A percentile compares a stretch with the other conserved stretches of the same genome.
Evolutionary conservation across 2,329 filamentous ascomycete species (phyloP).

Genomic region (Lasiodiplodia sp.): DNA sequence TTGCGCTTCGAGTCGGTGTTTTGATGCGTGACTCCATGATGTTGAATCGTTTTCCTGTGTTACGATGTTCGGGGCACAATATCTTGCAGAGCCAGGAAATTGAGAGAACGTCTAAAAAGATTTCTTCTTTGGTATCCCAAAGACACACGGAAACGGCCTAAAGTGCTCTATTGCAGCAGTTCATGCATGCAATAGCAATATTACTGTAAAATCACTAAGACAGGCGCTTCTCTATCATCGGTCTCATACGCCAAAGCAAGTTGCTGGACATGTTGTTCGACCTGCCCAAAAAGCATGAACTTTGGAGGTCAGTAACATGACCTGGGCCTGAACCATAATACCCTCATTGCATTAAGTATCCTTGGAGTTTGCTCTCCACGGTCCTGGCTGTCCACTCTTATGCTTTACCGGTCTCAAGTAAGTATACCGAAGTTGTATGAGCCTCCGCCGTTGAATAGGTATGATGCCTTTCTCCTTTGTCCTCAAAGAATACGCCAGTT

Average conservation of each 20-base stretch:
- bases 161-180: not conserved
- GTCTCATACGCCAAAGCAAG: not conserved
- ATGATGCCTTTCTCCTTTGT: not conserved
- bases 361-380: not conserved
- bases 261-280: not conserved
- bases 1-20: not conserved
- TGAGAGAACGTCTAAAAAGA: too few species aligned
- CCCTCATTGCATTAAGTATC: not conserved
- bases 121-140: too few species aligned
- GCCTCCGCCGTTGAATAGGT: not conserved
- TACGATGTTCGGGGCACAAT: too few species aligned
- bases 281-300: not conserved
- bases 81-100: too few species aligned
- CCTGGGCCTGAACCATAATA: not conserved
- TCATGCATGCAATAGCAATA: not conserved
- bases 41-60: too few species aligned
- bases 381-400: not conserved
- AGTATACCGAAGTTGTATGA: not conserved
- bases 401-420: not conserved
- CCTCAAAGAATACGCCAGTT: constrained; percentile 1
- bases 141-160: too few species aligned
- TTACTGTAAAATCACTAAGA: not conserved
- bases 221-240: not conserved
- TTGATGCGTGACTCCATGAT: too few species aligned
- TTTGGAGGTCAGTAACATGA: not conserved